Evolutionary conservation across 352 stramenopile species (phyloP).

Genomic region (Bremia lactucae): DNA sequence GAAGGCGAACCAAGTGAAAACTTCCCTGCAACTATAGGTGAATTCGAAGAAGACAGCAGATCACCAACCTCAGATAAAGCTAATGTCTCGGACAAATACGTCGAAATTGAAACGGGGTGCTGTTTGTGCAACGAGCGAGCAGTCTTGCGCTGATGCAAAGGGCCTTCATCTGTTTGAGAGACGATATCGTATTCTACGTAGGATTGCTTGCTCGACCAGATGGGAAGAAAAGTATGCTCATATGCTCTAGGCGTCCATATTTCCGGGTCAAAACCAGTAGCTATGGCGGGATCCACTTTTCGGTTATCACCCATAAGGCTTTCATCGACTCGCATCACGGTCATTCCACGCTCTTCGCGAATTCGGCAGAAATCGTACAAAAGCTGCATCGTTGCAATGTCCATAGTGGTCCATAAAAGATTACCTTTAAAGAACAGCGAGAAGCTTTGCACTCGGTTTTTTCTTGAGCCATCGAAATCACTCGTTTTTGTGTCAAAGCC

Average conservation of each 20-base stretch:
- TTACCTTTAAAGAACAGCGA: slow-evolving; percentile 50
- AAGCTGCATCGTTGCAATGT: slow-evolving; percentile 18
- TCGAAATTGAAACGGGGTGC: slow-evolving; percentile 25
- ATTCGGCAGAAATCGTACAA: slow-evolving; percentile 40
- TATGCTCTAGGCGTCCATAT: slow-evolving; percentile 46
- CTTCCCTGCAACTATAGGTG: slow-evolving; percentile 1
- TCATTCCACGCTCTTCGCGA: slow-evolving; percentile 52
- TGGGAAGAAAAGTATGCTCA: slow-evolving; percentile 43
- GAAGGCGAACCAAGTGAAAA: slow-evolving; percentile 12
- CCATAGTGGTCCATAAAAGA: slow-evolving; percentile 38
- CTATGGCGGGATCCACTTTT: background rate
- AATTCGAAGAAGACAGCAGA: slow-evolving; percentile 3
- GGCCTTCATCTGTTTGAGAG: slow-evolving; percentile 12
- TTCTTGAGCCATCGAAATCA: background rate
- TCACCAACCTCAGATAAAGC: slow-evolving; percentile 2
- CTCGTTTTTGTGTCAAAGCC: slow-evolving; percentile 21
- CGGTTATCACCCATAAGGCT: background rate
- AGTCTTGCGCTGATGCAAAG: slow-evolving; percentile 17
- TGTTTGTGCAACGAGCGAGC: slow-evolving; percentile 46
- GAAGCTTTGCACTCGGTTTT: slow-evolving; percentile 6
- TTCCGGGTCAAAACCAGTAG: background rate
- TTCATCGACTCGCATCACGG: slow-evolving; percentile 5
- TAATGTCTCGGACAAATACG: slow-evolving; percentile 22
- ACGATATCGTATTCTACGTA: slow-evolving; percentile 47
- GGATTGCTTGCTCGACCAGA: slow-evolving; percentile 54